Percentiles rank a stretch among this genome's conserved stretches.
Evolutionary conservation across 352 stramenopile species (phyloP).

Genomic region (Phytopythium aichiense): DNA sequence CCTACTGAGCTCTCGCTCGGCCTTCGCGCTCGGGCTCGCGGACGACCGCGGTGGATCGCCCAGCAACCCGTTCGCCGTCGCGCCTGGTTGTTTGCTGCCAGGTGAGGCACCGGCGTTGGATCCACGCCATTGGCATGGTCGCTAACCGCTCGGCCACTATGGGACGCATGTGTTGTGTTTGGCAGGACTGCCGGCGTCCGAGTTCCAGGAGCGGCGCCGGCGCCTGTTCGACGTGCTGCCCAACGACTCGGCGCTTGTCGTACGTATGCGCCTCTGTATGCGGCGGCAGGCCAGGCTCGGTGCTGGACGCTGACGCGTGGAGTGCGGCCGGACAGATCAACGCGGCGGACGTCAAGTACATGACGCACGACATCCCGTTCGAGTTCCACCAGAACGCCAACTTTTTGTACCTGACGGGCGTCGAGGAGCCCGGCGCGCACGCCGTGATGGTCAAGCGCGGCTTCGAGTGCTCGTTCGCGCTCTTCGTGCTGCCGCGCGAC

Average conservation of each 20-base stretch:
- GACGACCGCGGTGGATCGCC: constrained; percentile 3
- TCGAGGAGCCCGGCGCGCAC: constrained; percentile 74
- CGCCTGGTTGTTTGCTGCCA: constrained; percentile 43
- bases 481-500: constrained; percentile 76
- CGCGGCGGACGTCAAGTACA: constrained; percentile 73
- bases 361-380: constrained; percentile 87
- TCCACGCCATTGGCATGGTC: too few species aligned
- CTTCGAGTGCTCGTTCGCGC: constrained; percentile 56
- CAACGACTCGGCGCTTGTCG: constrained; percentile 69
- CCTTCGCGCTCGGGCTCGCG: constrained; percentile 28
- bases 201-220: constrained; percentile 61
- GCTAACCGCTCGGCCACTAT: too few species aligned
- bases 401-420: constrained; percentile 82
- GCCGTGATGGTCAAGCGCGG: constrained; percentile 73
- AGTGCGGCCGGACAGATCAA: constrained; percentile 27
- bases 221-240: constrained; percentile 62
- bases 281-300: neutral
- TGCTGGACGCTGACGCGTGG: neutral
- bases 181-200: constrained; percentile 44
- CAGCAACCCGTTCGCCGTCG: constrained; percentile 48
- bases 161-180: neutral
- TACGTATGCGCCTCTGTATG: constrained; percentile 13
- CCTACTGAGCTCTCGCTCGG: constrained; percentile 8
- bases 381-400: constrained; percentile 85
- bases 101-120: constrained; percentile 12